Conservation (phyloP, 2,329 filamentous ascomycete species). For the Fusarium bactridioides region DNA sequence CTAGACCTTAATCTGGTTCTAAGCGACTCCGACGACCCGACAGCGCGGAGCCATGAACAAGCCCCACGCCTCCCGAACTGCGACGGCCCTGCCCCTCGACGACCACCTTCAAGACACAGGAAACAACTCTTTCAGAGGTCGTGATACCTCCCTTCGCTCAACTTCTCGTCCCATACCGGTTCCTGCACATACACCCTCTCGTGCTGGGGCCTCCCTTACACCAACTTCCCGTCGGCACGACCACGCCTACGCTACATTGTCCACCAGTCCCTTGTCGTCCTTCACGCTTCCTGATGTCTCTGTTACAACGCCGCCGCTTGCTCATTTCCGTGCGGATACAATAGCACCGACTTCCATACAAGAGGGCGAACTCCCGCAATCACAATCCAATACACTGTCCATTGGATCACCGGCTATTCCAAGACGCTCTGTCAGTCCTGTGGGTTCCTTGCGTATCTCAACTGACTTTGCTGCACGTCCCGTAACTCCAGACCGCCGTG, state of each 20-base stretch:
- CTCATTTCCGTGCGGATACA: constrained; percentile 41
- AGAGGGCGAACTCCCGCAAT: constrained; percentile 30
- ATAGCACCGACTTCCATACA: constrained; percentile 45
- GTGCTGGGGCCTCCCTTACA: constrained; percentile 28
- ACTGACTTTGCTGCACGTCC: constrained; percentile 46
- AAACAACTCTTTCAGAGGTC: constrained; percentile 21
- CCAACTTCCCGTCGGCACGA: constrained; percentile 29
- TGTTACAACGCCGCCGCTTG: constrained; percentile 33
- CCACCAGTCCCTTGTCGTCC: constrained; percentile 26
- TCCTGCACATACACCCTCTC: constrained; percentile 21
- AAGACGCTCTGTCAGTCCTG: constrained; percentile 27
- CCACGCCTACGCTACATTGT: constrained; percentile 31
- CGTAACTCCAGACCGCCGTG: constrained; percentile 35
- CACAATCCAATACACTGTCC: constrained; percentile 19
- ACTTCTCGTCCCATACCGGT: constrained; percentile 34
- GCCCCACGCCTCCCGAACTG: constrained; percentile 39
- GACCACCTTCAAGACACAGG: constrained; percentile 22
- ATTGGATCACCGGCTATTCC: constrained; percentile 18
- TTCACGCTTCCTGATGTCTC: constrained; percentile 40
- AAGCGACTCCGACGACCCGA: constrained; percentile 34
- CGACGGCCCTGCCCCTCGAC: constrained; percentile 41
- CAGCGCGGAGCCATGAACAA: constrained; percentile 44
- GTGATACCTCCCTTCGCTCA: constrained; percentile 33
- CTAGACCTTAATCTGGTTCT: constrained; percentile 29
- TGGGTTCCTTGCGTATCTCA: constrained; percentile 48